Base-by-base conservation (phyloP, 805 yeast species). In the Candida maris region DNA sequence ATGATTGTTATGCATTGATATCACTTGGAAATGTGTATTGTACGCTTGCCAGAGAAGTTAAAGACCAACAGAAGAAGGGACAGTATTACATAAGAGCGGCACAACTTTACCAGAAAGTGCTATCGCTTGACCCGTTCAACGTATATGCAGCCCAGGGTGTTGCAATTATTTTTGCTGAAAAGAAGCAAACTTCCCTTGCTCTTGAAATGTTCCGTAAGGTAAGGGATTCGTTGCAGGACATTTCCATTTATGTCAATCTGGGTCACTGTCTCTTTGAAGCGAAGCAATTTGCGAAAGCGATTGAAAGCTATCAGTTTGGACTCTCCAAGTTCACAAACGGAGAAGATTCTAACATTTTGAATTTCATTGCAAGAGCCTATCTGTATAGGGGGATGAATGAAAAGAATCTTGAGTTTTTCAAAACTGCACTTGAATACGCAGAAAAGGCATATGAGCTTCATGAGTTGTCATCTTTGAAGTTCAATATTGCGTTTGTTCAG, bases 71-170 rank as follows among this genome's bases (percentile, higher is more conserved):
- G 18, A 84, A 79, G 58, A 73, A 74, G 44, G 77, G 78, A 47
- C 84, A 81, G 46, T 82, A 87, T 37, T 91, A 83, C 57, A 68
- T 81, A 30, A 78, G 95, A 60, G 96, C 96, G n/a, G 83, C 89
- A 10, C 97, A 91, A 62, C 68, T 93, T 41, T 91, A 79, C 59
- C 85, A 87, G 52, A 93, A 93, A 62, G 96, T 87, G 2, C 65
- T 93, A 36, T 80, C 84, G 34, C 63, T 88, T 19, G 97, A 93
- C 63, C 77, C 89, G 2, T 70, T 73, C 48, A 86, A 91, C 56
- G 91, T 89, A 1, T 93, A 81, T 65, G 99, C 98, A 4, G 97
- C 98, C 1, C 98, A 93, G 61, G 99, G 99, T 37, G 71, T 93
- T 44, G 97, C 97, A 1, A 87, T 93, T 38, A 78, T 88, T 4